Percentiles rank a stretch among this genome's conserved stretches.
Conservation (phyloP, 257 asterid species). For the Gentiana dahurica region DNA sequence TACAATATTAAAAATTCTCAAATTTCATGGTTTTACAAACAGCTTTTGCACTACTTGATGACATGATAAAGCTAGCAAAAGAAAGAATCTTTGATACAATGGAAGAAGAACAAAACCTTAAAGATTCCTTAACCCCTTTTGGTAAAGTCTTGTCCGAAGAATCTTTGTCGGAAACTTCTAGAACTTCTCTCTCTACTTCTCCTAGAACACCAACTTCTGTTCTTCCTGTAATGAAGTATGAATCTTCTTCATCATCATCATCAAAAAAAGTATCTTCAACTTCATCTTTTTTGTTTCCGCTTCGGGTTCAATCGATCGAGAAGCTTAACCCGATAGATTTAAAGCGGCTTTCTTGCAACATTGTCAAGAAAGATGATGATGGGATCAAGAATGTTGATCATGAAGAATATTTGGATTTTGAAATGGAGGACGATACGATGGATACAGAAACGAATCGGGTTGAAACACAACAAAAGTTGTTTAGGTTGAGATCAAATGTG, state of each 20-base stretch:
- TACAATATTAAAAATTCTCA: too few relatives aligned
- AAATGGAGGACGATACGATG: constrained; percentile 18
- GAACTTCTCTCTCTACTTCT: constrained; percentile 32
- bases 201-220: constrained; percentile 92
- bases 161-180: constrained; percentile 30
- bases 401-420: constrained; percentile 22
- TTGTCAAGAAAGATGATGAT: constrained; percentile 4
- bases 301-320: constrained; percentile 55
- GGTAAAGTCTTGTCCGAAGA: constrained; percentile 28
- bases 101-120: constrained; percentile 52
- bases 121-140: constrained; percentile 26
- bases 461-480: constrained; percentile 2
- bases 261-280: constrained; percentile 20
- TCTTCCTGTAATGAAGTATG: constrained; percentile 34
- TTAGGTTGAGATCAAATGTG: constrained; percentile 11
- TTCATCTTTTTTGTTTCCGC: constrained; percentile 45
- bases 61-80: constrained; percentile 53
- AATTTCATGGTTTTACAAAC: neutral
- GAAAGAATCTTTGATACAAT: constrained; percentile 53
- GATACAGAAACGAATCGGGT: constrained; percentile 1
- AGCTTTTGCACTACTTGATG: constrained; percentile 68
- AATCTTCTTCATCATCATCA: constrained; percentile 9
- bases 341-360: constrained; percentile 67
- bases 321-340: constrained; percentile 73
- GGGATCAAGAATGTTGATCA: constrained; percentile 7